Evolutionary conservation across 2,329 filamentous ascomycete species (phyloP).

Genomic region (Penicillium hesseltinei): DNA sequence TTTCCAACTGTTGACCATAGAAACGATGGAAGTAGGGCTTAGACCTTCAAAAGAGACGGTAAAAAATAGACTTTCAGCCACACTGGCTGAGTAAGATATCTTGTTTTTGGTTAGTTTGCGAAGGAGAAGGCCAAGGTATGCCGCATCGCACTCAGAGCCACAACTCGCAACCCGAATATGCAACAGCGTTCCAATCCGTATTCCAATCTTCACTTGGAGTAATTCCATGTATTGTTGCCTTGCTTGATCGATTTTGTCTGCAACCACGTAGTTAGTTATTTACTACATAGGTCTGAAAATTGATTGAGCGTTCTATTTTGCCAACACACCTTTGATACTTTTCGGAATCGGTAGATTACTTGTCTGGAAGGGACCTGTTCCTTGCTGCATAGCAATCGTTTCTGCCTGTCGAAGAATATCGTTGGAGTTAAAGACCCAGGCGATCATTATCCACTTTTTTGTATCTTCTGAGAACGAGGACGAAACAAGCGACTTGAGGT

Average conservation of each 20-base stretch:
- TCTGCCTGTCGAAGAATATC: background rate
- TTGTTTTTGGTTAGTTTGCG: background rate
- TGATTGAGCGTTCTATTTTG: background rate
- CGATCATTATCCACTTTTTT: background rate
- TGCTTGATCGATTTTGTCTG: background rate
- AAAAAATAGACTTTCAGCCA: background rate
- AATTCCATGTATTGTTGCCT: background rate
- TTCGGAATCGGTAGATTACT: background rate
- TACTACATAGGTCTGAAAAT: background rate
- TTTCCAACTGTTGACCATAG: background rate
- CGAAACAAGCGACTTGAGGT: background rate
- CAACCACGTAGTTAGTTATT: background rate
- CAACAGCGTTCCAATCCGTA: background rate
- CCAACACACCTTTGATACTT: background rate
- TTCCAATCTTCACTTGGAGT: background rate
- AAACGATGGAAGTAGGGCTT: background rate
- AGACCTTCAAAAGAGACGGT: background rate
- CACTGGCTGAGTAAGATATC: background rate
- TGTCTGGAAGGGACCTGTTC: background rate
- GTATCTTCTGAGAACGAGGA: background rate
- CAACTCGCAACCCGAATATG: background rate
- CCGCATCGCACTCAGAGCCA: background rate
- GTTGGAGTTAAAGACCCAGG: background rate
- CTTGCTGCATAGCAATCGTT: background rate
- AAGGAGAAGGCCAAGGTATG: background rate